A percentile compares a stretch with the other conserved stretches of the same genome.
Conservation (phyloP, 352 stramenopile species). For the Pythium volutum region DNA sequence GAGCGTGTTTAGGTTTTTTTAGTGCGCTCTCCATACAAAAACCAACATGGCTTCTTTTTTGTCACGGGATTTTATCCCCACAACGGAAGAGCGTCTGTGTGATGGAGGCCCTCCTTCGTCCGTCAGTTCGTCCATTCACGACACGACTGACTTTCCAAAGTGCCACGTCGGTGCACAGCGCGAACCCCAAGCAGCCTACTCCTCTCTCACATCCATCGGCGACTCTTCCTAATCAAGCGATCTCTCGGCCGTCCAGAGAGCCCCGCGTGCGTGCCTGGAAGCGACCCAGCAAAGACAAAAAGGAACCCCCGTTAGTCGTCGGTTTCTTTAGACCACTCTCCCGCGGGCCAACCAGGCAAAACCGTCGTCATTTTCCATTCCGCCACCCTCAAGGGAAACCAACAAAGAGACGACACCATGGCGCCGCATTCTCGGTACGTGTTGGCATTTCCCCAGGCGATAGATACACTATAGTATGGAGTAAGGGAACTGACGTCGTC, state of each 20-base stretch:
- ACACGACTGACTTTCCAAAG: constrained; percentile 18
- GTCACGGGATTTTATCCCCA: constrained; percentile 3
- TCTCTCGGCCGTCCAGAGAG: not conserved
- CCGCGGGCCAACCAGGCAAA: no score
- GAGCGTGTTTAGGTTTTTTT: constrained; percentile 24
- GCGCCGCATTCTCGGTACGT: not conserved
- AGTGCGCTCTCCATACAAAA: constrained; percentile 13
- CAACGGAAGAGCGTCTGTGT: constrained; percentile 4
- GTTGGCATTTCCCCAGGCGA: no score
- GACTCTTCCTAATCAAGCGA: not conserved
- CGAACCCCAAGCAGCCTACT: not conserved
- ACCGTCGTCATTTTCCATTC: not conserved
- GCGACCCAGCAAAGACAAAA: not conserved
- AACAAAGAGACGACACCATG: not conserved
- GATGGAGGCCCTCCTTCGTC: not conserved
- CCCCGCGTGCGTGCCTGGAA: not conserved
- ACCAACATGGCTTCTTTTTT: constrained; percentile 21
- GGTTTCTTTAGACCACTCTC: not conserved
- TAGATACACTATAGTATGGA: not conserved
- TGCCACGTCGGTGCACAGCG: not conserved
- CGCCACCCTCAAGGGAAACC: not conserved
- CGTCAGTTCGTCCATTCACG: not conserved
- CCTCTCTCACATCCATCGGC: not conserved
- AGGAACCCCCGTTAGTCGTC: not conserved
- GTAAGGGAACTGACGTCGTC: not conserved